phyloP scores from a whole-genome alignment of 768 basidiomycete genomes.

The Kwoniella pini region DNA sequence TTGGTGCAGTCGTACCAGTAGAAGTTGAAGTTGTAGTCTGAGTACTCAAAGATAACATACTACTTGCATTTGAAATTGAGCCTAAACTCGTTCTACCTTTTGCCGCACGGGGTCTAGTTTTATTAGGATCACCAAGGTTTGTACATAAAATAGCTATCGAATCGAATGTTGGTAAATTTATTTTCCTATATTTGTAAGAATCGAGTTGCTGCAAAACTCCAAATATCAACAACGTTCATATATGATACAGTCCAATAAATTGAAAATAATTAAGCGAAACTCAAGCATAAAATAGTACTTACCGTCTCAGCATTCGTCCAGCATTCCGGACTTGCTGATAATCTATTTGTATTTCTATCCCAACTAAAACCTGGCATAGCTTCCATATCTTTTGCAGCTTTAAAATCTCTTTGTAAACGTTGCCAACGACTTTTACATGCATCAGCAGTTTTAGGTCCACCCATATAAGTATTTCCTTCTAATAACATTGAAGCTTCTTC shows the following conservation, averaged over 20 bases:
- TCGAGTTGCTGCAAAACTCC: too few species aligned
- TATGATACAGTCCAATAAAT: background rate
- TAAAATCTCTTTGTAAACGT: conserved; percentile 40
- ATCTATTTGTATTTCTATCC: conserved; percentile 21
- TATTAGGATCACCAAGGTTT: conserved; percentile 6
- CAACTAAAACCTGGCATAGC: conserved; percentile 37
- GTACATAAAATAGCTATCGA: conserved; percentile 31
- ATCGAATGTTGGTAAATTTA: conserved; percentile 37
- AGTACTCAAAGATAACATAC: conserved; percentile 12
- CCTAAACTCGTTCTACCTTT: conserved; percentile 29
- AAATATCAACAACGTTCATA: too few species aligned
- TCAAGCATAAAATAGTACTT: background rate
- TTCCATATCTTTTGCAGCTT: conserved; percentile 41
- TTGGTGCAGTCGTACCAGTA: background rate
- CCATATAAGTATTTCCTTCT: conserved; percentile 24
- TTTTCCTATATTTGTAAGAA: conserved; percentile 33
- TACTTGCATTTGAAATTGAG: conserved; percentile 25
- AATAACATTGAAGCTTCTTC: conserved; percentile 25
- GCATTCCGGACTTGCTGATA: conserved; percentile 26
- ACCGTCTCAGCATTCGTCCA: conserved; percentile 41
- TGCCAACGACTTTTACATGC: conserved; percentile 49
- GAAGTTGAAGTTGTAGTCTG: background rate
- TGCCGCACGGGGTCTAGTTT: conserved; percentile 10
- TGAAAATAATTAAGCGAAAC: background rate
- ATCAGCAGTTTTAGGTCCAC: conserved; percentile 46